Evolutionary conservation across 73 alveolate genomes (phyloP).

Genomic region (Blepharisma stoltei): DNA sequence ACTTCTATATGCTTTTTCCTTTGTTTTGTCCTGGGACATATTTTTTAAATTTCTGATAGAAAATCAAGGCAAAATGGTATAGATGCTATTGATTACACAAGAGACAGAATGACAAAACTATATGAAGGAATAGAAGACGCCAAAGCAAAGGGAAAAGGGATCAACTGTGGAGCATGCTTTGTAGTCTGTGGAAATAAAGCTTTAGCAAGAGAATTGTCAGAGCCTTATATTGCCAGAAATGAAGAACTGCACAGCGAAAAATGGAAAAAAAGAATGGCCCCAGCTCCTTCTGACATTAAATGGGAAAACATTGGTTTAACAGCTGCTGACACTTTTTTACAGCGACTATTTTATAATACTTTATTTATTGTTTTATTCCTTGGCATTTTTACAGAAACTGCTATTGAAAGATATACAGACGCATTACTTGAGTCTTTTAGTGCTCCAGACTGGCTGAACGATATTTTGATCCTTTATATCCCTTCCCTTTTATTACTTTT

Average conservation of each 20-base stretch:
- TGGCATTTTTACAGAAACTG: conserved; percentile 11
- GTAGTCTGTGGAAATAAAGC: background rate
- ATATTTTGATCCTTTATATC: background rate
- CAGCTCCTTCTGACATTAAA: background rate
- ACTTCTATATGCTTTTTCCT: no score
- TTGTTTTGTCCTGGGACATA: no score
- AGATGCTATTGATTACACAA: conserved; percentile 6
- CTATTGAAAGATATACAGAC: background rate
- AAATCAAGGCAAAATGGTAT: no score
- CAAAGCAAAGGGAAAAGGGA: background rate
- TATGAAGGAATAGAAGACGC: background rate
- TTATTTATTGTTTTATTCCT: background rate
- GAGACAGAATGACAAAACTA: background rate
- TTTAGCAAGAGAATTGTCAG: background rate
- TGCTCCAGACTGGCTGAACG: background rate
- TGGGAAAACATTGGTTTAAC: conserved; percentile 11
- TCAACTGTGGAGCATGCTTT: background rate
- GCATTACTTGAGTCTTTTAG: background rate
- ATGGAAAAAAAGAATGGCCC: background rate
- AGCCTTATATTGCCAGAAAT: background rate
- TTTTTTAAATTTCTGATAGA: no score
- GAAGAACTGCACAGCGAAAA: background rate
- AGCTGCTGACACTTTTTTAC: no score
- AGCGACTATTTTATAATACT: background rate
- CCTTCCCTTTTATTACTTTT: conserved; percentile 7